Percentiles rank a stretch among this genome's conserved stretches.
These are phyloP conservation scores for Ophiostoma ulmi DNA, from an alignment of 2,329 filamentous ascomycete species.

Conservation along the genomic window DNA sequence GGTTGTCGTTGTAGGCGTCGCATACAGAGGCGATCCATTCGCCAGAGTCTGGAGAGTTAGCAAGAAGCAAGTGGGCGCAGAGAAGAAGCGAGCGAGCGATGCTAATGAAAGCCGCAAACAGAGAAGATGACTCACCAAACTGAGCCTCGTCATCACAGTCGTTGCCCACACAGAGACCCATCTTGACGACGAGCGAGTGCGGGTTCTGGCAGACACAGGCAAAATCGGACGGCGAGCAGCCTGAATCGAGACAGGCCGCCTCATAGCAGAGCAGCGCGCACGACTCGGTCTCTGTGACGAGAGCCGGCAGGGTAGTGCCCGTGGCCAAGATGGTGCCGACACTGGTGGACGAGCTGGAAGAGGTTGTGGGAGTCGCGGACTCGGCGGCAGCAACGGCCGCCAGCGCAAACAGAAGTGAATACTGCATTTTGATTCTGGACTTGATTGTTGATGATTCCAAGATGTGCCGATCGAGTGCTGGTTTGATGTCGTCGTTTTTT, in stretches of 20 bases:
- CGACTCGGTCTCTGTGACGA: conserved; percentile 25
- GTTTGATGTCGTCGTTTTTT: not conserved
- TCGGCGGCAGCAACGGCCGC: conserved; percentile 1
- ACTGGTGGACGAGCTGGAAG: not conserved
- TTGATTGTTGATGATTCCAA: not conserved
- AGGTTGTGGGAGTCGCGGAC: not conserved
- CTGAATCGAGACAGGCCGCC: conserved; percentile 26
- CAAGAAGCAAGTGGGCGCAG: not conserved
- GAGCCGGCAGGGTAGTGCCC: conserved; percentile 24
- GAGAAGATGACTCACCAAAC: not conserved
- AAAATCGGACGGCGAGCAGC: conserved; percentile 26
- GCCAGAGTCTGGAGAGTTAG: conserved; percentile 23
- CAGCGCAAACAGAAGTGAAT: not conserved
- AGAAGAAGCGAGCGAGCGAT: not conserved
- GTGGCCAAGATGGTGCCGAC: conserved; percentile 22
- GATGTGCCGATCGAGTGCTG: not conserved
- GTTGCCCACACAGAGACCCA: conserved; percentile 27
- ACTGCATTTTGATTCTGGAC: not conserved
- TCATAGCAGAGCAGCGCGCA: conserved; percentile 28
- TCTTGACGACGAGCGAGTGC: conserved; percentile 28
- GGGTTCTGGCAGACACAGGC: conserved; percentile 28
- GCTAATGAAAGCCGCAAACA: too few species aligned
- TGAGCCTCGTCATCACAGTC: conserved; percentile 25
- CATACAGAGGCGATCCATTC: conserved; percentile 27
- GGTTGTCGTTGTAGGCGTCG: conserved; percentile 18